Evolutionary conservation across 768 basidiomycete species (phyloP).

Genomic region (Leccinum obscurum): DNA sequence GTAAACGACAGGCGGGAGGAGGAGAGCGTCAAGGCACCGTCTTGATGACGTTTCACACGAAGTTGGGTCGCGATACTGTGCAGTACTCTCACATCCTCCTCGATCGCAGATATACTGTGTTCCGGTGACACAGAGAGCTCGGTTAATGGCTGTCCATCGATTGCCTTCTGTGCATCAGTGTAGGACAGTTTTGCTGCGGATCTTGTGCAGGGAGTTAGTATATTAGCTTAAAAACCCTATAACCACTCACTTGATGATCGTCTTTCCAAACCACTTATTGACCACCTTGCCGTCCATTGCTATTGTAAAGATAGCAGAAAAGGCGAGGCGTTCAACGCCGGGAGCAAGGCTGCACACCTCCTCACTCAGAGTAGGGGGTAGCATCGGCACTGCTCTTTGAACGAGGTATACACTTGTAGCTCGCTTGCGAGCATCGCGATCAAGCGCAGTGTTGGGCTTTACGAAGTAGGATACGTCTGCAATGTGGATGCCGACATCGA

Average conservation of each 20-base stretch:
- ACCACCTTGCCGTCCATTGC: slow-evolving; percentile 77
- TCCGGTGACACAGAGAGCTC: slow-evolving; percentile 54
- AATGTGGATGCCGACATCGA: slow-evolving; percentile 92
- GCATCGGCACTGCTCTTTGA: slow-evolving; percentile 95
- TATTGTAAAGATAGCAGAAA: slow-evolving; percentile 87
- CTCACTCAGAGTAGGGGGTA: slow-evolving; percentile 91
- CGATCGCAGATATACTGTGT: slow-evolving; percentile 60
- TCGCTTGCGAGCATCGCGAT: slow-evolving; percentile 96
- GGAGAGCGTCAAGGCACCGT: slow-evolving; percentile 74
- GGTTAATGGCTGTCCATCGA: slow-evolving; percentile 68
- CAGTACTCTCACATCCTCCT: slow-evolving; percentile 73
- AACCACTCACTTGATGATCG: slow-evolving; percentile 74
- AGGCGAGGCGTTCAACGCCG: slow-evolving; percentile 85
- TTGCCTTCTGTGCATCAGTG: slow-evolving; percentile 73
- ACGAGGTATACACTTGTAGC: slow-evolving; percentile 97
- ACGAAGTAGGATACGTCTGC: slow-evolving; percentile 96
- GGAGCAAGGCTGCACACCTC: slow-evolving; percentile 91
- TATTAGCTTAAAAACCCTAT: neutral
- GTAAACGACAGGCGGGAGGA: slow-evolving; percentile 72
- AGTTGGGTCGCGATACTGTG: slow-evolving; percentile 71
- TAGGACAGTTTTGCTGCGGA: slow-evolving; percentile 89
- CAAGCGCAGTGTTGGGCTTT: slow-evolving; percentile 93
- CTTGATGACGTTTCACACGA: slow-evolving; percentile 69
- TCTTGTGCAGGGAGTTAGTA: slow-evolving; percentile 40
- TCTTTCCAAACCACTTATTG: slow-evolving; percentile 92